phyloP scores from a whole-genome alignment of 208 protist species.

The Naegleria fowleri region DNA sequence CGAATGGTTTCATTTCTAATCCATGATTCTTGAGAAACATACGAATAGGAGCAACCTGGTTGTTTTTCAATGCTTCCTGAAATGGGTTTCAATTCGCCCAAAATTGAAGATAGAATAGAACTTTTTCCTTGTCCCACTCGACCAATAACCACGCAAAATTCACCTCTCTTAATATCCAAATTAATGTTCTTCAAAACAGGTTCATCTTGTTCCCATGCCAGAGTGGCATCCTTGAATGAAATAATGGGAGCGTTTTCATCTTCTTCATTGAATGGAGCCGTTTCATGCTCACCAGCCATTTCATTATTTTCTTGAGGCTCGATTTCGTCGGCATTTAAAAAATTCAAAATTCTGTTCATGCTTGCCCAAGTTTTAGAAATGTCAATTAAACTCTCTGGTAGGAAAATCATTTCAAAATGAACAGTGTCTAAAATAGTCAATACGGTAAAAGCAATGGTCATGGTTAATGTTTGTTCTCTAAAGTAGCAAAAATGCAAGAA shows the following conservation, averaged over 20 bases:
- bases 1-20: constrained; percentile 38
- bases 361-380: background rate
- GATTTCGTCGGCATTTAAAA: constrained; percentile 1
- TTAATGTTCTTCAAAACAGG: background rate
- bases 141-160: constrained; percentile 62
- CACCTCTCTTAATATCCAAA: background rate
- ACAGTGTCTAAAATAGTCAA: background rate
- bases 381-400: background rate
- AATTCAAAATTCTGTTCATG: background rate
- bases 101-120: constrained; percentile 26
- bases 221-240: background rate
- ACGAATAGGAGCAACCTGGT: background rate
- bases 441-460: background rate
- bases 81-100: constrained; percentile 27
- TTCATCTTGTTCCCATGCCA: background rate
- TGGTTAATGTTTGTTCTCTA: background rate
- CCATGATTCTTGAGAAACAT: constrained; percentile 9
- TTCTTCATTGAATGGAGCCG: background rate
- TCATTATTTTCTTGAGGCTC: background rate
- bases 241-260: background rate
- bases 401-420: background rate
- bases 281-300: too few species aligned
- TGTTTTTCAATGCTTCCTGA: background rate
- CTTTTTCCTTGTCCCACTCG: constrained; percentile 56
- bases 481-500: background rate